A percentile compares a stretch with the other conserved stretches of the same genome.
These are phyloP conservation scores for Phascolomyces articulosus DNA, from an alignment of 371 early-diverging fungal genomes.

Conservation along the genomic window DNA sequence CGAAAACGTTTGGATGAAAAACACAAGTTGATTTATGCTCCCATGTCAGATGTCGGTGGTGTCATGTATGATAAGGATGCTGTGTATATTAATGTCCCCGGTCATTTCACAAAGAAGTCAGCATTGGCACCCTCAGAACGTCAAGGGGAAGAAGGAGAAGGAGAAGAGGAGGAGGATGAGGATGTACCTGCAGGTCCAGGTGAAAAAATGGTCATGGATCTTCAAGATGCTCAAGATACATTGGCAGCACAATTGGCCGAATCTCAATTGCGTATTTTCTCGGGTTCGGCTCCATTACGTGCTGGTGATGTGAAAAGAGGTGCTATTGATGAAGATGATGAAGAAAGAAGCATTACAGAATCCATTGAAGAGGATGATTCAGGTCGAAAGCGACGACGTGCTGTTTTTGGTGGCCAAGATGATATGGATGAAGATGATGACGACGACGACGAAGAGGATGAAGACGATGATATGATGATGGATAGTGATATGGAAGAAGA, in stretches of 20 bases:
- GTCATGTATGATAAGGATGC: conserved; percentile 98
- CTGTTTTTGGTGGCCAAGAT: conserved; percentile 55
- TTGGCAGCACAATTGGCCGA: conserved; percentile 78
- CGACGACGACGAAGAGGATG: conserved; percentile 47
- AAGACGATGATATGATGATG: conserved; percentile 44
- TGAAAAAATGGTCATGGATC: conserved; percentile 89
- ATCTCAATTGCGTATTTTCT: conserved; percentile 84
- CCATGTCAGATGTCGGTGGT: conserved; percentile 97
- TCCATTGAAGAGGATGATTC: conserved; percentile 42
- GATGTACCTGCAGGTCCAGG: conserved; percentile 66
- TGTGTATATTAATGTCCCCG: conserved; percentile 95
- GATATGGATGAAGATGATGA: conserved; percentile 40
- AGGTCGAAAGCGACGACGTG: conserved; percentile 64
- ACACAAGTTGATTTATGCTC: conserved; percentile 96
- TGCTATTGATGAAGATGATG: conserved; percentile 30
- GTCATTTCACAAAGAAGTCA: conserved; percentile 74
- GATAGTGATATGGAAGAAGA: conserved; percentile 39
- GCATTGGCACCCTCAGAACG: conserved; percentile 46
- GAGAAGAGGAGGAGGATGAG: conserved; percentile 34
- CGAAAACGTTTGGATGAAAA: conserved; percentile 89
- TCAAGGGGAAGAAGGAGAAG: conserved; percentile 39
- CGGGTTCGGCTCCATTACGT: conserved; percentile 71
- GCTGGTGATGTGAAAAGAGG: conserved; percentile 58
- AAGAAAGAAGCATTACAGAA: conserved; percentile 38
- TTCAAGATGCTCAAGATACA: conserved; percentile 84